phyloP scores from a whole-genome alignment of 257 asterid genomes.

The Prunella vulgaris region DNA sequence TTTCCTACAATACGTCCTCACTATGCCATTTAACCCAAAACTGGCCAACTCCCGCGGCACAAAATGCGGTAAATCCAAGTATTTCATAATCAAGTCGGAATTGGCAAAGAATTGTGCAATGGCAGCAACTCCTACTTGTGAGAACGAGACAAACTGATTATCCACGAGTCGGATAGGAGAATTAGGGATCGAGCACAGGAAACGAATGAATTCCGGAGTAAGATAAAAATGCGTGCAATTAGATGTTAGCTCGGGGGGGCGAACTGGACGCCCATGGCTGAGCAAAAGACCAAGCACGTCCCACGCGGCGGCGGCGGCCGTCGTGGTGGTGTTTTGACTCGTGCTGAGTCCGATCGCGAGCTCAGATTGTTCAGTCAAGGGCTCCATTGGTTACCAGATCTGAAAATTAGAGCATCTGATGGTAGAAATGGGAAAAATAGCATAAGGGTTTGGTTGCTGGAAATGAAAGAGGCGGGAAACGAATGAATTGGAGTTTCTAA shows the following conservation, averaged over 20 bases:
- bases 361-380: slow-evolving; percentile 23
- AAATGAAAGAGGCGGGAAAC: background rate
- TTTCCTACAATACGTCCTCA: slow-evolving; percentile 42
- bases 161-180: slow-evolving; percentile 53
- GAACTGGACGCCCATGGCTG: slow-evolving; percentile 41
- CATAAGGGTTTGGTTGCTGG: background rate
- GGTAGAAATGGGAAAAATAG: background rate
- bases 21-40: slow-evolving; percentile 1
- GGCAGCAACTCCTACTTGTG: slow-evolving; percentile 41
- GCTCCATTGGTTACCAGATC: slow-evolving; percentile 43
- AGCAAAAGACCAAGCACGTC: slow-evolving; percentile 49
- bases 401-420: slow-evolving; percentile 6
- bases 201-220: slow-evolving; percentile 41
- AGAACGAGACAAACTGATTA: slow-evolving; percentile 42
- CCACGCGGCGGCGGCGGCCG: slow-evolving; percentile 53
- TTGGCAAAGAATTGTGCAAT: slow-evolving; percentile 30
- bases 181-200: slow-evolving; percentile 56
- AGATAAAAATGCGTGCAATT: slow-evolving; percentile 25
- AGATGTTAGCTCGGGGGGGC: slow-evolving; percentile 42
- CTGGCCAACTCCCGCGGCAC: slow-evolving; percentile 22
- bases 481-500: background rate
- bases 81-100: slow-evolving; percentile 14
- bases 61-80: slow-evolving; percentile 19
- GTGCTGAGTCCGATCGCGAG: slow-evolving; percentile 22
- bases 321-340: slow-evolving; percentile 19